A percentile compares a stretch with the other conserved stretches of the same genome.
These are phyloP conservation scores for Aspergillus thermomutatus DNA, from an alignment of 2,329 filamentous ascomycete genomes.

Conservation along the genomic window DNA sequence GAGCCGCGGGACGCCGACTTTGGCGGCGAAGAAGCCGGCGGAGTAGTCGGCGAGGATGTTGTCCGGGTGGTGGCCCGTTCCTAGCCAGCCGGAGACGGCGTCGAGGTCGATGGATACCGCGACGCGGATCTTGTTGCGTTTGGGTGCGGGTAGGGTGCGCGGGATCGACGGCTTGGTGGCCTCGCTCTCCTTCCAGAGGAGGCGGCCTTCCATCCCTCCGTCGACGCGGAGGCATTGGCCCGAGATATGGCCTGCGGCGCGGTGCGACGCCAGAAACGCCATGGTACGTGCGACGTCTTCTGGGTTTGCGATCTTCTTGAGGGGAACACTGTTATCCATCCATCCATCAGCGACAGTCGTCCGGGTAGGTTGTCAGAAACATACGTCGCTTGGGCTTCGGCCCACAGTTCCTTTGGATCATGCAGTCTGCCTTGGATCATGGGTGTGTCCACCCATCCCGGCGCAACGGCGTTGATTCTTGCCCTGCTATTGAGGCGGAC, in stretches of 20 bases:
- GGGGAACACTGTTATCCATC: slow-evolving; percentile 37
- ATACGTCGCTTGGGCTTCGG: slow-evolving; percentile 48
- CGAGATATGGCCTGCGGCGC: slow-evolving; percentile 53
- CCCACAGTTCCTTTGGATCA: slow-evolving; percentile 49
- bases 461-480: slow-evolving; percentile 52
- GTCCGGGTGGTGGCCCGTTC: slow-evolving; percentile 48
- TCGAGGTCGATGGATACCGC: slow-evolving; percentile 52
- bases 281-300: slow-evolving; percentile 49
- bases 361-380: background rate
- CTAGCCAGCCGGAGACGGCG: slow-evolving; percentile 59
- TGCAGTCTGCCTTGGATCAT: slow-evolving; percentile 49
- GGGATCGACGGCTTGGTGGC: slow-evolving; percentile 20
- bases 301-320: slow-evolving; percentile 48
- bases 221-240: slow-evolving; percentile 53
- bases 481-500: slow-evolving; percentile 49
- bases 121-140: slow-evolving; percentile 22
- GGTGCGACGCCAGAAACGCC: slow-evolving; percentile 49
- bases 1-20: slow-evolving; percentile 56
- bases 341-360: background rate
- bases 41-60: slow-evolving; percentile 57
- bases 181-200: slow-evolving; percentile 49
- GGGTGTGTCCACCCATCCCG: slow-evolving; percentile 48
- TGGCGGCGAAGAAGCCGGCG: slow-evolving; percentile 54
- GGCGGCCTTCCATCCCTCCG: slow-evolving; percentile 50
- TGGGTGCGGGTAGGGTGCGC: slow-evolving; percentile 4